Conservation (phyloP, 208 protist genomes). For the Wallacemonas collosoma region DNA sequence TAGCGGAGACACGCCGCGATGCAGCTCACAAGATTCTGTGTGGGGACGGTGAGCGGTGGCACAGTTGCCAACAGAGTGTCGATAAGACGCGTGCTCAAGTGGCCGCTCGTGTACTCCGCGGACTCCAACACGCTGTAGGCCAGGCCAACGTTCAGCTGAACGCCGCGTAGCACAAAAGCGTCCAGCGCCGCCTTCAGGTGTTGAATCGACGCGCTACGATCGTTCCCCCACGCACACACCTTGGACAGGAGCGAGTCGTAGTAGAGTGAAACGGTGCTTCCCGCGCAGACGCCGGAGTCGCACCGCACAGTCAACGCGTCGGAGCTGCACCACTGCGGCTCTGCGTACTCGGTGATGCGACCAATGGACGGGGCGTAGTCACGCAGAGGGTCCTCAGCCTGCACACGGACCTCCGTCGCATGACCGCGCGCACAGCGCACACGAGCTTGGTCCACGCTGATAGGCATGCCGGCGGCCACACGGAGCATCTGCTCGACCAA, state of each 20-base stretch:
- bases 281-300: slow-evolving; percentile 83
- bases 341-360: slow-evolving; percentile 30
- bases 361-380: slow-evolving; percentile 86
- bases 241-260: slow-evolving; percentile 99
- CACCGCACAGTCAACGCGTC: slow-evolving; percentile 51
- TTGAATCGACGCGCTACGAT: slow-evolving; percentile 72
- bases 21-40: background rate
- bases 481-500: slow-evolving; percentile 96
- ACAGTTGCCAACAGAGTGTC: background rate
- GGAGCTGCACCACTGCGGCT: slow-evolving; percentile 19
- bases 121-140: slow-evolving; percentile 64
- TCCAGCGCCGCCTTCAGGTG: slow-evolving; percentile 75
- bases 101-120: slow-evolving; percentile 56
- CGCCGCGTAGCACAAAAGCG: slow-evolving; percentile 89
- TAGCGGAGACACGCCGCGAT: slow-evolving; percentile 1
- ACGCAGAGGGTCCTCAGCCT: slow-evolving; percentile 93
- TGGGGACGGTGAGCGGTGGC: background rate
- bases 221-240: slow-evolving; percentile 90
- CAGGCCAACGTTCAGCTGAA: slow-evolving; percentile 90
- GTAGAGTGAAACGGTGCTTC: slow-evolving; percentile 87
- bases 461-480: slow-evolving; percentile 54
- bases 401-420: slow-evolving; percentile 94
- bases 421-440: slow-evolving; percentile 60
- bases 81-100: slow-evolving; percentile 88
- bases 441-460: slow-evolving; percentile 81